Base-by-base conservation (phyloP, 192 early-diverging fungal species). In the Umbelopsis sp. region DNA sequence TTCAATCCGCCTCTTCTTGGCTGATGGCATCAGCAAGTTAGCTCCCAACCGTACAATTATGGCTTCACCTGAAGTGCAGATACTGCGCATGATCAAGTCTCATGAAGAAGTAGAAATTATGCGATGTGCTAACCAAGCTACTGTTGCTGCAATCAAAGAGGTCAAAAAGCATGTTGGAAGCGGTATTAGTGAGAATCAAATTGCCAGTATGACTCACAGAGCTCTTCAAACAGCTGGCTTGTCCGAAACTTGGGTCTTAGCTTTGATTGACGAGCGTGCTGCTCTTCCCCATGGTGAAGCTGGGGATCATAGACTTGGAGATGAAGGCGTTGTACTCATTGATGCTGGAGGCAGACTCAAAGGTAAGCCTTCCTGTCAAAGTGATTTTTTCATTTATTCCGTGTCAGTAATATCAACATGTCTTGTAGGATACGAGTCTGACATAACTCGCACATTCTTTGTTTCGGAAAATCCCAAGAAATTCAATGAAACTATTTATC, bases 381-480 rank as follows among this genome's bases (percentile, higher is more conserved):
- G 36, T 14, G 36, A 29, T 7, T 8, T 10, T 45, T 16, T 65
- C 17, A 67, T 14, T 0, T 67, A 0, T 32, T 50, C 2, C 25
- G 3, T 22, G 4, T 21, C 21, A 21, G 20, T n/a, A 4, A n/a
- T 25, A 12, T 25, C 25, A 62, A 29, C 14, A 32, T 62, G 4
- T 34, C 2, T 34, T 62, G n/a, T n/a, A 53, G 69, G 80, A 0
- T 86, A 86, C 43, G 70, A 84, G 5, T 82, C 84, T 0, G 84
- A 86, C 38, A 80, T 79, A 11, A 86, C 84, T 9, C 78, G 84
- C 3, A 86, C 84, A 0, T 83, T 86, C 69, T 86, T 83, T 70
- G 45, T 81, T 41, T 44, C 70, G 12, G 69, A 74, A 22, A 71
- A 76, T 6, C n/a, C 36, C 5, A 72, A 47, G 59, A 12, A 62